Percentiles rank a stretch among this genome's conserved stretches.
These are phyloP conservation scores for Chalara sp. DNA, from an alignment of 2,329 filamentous ascomycete genomes.

Conservation along the genomic window DNA sequence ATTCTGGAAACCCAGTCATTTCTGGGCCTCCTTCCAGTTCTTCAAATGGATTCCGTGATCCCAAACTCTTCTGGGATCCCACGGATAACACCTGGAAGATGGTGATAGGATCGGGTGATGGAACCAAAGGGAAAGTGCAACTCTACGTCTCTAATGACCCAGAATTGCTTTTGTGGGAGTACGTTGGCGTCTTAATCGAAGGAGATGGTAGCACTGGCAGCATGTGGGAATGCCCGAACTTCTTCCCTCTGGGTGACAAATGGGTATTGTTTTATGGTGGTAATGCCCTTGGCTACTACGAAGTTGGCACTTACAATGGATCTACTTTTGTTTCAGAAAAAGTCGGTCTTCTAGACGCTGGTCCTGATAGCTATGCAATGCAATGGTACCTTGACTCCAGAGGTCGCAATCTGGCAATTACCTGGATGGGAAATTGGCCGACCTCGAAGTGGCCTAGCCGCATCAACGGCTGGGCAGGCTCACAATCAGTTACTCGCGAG, in stretches of 20 bases:
- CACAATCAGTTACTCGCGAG: constrained; percentile 25
- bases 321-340: constrained; percentile 42
- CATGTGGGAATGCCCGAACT: constrained; percentile 53
- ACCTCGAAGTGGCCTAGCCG: constrained; percentile 23
- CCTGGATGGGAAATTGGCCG: constrained; percentile 49
- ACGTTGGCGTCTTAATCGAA: constrained; percentile 34
- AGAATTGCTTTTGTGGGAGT: constrained; percentile 46
- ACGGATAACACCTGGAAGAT: constrained; percentile 46
- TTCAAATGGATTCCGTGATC: constrained; percentile 49
- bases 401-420: constrained; percentile 37
- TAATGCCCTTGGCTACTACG: constrained; percentile 46
- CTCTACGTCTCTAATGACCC: constrained; percentile 49
- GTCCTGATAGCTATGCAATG: constrained; percentile 19
- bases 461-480: constrained; percentile 24
- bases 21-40: constrained; percentile 34
- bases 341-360: constrained; percentile 34
- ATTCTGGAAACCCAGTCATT: constrained; percentile 52
- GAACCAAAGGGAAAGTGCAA: constrained; percentile 44
- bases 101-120: constrained; percentile 41
- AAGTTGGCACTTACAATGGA: constrained; percentile 52
- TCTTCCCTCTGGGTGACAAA: constrained; percentile 15
- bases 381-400: constrained; percentile 27
- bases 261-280: constrained; percentile 44
- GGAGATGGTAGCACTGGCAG: constrained; percentile 21
- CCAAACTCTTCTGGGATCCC: constrained; percentile 54